These are phyloP conservation scores for Mycena olivaceomarginata DNA, from an alignment of 768 basidiomycete genomes.

Conservation along the genomic window DNA sequence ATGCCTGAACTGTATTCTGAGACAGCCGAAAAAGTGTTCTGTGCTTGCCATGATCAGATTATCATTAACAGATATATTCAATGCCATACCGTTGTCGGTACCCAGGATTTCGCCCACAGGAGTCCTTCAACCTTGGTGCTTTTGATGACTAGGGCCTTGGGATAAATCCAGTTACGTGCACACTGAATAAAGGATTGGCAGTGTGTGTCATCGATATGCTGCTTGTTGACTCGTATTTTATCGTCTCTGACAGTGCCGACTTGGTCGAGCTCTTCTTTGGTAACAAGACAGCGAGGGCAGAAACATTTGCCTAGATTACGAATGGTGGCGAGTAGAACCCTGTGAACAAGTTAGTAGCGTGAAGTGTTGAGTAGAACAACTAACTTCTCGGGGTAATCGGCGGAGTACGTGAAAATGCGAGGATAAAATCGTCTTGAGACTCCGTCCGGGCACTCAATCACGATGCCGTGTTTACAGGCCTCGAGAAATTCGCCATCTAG, in stretches of 20 bases:
- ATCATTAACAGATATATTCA: background rate
- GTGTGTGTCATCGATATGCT: background rate
- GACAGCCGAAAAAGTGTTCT: background rate
- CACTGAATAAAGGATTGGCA: background rate
- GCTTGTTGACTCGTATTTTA: background rate
- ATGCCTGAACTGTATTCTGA: background rate
- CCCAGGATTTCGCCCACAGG: constrained; percentile 9
- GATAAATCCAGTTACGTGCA: constrained; percentile 21
- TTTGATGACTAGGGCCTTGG: background rate
- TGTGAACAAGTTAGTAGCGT: too few species aligned
- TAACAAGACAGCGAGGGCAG: constrained; percentile 40
- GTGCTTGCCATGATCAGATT: background rate
- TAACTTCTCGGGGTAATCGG: constrained; percentile 14
- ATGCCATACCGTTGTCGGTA: constrained; percentile 7
- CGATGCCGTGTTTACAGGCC: background rate
- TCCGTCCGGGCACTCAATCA: background rate
- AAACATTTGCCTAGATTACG: constrained; percentile 32
- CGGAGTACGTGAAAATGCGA: constrained; percentile 4
- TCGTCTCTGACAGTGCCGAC: constrained; percentile 18
- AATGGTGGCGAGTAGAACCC: constrained; percentile 42
- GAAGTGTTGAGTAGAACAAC: background rate
- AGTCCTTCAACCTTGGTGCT: background rate
- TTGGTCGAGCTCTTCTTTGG: constrained; percentile 6
- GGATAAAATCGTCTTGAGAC: background rate
- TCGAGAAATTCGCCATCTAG: constrained; percentile 2